Evolutionary conservation across 331 rosid species (phyloP).

Genomic region (Spiraea crenata): DNA sequence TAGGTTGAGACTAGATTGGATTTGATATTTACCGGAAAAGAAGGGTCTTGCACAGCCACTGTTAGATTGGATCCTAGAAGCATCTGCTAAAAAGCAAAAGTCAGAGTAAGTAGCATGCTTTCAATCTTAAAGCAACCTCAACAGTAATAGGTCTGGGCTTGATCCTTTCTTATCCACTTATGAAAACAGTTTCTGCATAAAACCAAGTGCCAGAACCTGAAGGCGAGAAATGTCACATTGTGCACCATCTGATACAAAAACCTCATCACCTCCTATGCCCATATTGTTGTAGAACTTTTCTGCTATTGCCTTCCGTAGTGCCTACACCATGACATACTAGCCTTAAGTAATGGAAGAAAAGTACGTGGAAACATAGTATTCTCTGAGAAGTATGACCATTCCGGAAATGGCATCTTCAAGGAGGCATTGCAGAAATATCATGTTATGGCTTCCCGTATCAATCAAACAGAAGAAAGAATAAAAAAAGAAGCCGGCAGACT

Average conservation of each 20-base stretch:
- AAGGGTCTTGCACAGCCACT: conserved; percentile 64
- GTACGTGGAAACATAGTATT: neutral
- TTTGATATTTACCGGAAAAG: conserved; percentile 52
- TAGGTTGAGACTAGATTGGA: neutral
- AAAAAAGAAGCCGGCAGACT: neutral
- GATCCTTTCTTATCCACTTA: neutral
- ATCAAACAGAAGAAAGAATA: neutral
- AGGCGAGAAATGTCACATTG: conserved; percentile 69
- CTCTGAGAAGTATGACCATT: neutral
- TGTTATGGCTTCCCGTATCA: neutral
- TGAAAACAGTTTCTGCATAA: neutral
- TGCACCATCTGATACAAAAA: conserved; percentile 71
- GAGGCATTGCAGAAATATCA: too few relatives aligned
- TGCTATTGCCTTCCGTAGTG: conserved; percentile 49
- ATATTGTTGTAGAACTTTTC: conserved; percentile 40
- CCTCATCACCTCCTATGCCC: conserved; percentile 41
- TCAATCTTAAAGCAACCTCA: neutral
- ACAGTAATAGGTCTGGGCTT: neutral
- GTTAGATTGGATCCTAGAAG: conserved; percentile 45
- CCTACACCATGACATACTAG: conserved; percentile 25
- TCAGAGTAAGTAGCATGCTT: neutral
- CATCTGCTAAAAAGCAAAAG: conserved; percentile 33
- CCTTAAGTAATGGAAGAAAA: neutral
- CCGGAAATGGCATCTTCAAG: too few relatives aligned
- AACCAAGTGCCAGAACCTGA: conserved; percentile 34